Evolutionary conservation across 2,329 filamentous ascomycete species (phyloP).

Genomic region (Sporothrix luriei): DNA sequence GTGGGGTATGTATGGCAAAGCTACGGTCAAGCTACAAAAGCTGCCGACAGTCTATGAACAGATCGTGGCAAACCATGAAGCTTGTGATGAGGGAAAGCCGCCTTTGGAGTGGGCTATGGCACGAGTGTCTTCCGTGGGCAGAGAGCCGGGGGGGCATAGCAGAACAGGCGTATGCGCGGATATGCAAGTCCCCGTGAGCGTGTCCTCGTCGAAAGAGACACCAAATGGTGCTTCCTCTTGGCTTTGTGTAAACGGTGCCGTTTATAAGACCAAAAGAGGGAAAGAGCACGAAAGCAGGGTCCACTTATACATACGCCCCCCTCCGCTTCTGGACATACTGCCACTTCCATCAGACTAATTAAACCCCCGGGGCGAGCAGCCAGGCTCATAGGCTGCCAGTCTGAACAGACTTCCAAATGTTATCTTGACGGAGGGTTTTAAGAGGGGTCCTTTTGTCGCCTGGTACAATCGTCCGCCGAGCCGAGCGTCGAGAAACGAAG

Average conservation of each 20-base stretch:
- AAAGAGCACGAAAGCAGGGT: background rate
- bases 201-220: background rate
- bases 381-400: background rate
- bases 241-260: slow-evolving; percentile 4
- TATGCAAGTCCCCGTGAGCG: background rate
- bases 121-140: background rate
- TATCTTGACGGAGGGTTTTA: background rate
- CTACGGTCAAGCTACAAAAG: slow-evolving; percentile 18
- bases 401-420: background rate
- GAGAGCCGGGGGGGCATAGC: no score
- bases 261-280: slow-evolving; percentile 17
- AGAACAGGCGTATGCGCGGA: background rate
- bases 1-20: background rate
- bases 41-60: slow-evolving; percentile 11
- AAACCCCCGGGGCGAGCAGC: background rate
- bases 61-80: slow-evolving; percentile 12
- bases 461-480: slow-evolving; percentile 6
- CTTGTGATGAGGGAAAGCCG: background rate
- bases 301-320: slow-evolving; percentile 27
- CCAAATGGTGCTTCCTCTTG: slow-evolving; percentile 12
- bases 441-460: background rate
- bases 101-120: background rate
- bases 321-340: background rate
- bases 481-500: background rate
- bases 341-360: background rate